phyloP scores from a whole-genome alignment of 345 rosid species.

The Gossypium thurberi region DNA sequence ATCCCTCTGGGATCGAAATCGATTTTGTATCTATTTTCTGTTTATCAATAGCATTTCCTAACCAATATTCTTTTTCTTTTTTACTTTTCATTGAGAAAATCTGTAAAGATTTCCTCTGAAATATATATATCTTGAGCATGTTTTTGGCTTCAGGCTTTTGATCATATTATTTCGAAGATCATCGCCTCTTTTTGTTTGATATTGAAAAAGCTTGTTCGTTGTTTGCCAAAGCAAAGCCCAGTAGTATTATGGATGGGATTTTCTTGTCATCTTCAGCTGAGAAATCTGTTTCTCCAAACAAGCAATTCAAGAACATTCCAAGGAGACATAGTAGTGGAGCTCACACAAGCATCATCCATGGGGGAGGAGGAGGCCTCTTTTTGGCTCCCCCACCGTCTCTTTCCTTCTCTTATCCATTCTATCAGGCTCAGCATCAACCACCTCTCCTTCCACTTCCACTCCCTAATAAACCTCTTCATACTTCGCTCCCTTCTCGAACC shows the following conservation, averaged over 20 bases:
- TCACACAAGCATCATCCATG: slow-evolving; percentile 23
- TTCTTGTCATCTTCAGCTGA: slow-evolving; percentile 28
- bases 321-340: slow-evolving; percentile 25
- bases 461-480: slow-evolving; percentile 21
- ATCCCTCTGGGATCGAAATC: slow-evolving; percentile 1
- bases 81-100: background rate
- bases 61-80: background rate
- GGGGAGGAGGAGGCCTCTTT: slow-evolving; percentile 18
- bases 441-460: slow-evolving; percentile 71
- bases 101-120: background rate
- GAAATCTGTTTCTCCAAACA: slow-evolving; percentile 32
- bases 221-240: background rate
- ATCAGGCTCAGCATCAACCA: slow-evolving; percentile 28
- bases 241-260: slow-evolving; percentile 39
- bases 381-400: slow-evolving; percentile 27
- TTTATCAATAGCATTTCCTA: background rate
- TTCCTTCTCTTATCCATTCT: slow-evolving; percentile 18
- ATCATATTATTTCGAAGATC: slow-evolving; percentile 43
- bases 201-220: too few species aligned
- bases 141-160: slow-evolving; percentile 14
- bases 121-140: background rate
- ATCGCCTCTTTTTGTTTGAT: slow-evolving; percentile 8
- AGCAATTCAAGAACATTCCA: slow-evolving; percentile 33
- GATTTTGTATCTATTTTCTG: background rate
- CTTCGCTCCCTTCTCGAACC: slow-evolving; percentile 33